Conservation (phyloP, 148 eudicot genomes). For the Rhododendron molle region DNA sequence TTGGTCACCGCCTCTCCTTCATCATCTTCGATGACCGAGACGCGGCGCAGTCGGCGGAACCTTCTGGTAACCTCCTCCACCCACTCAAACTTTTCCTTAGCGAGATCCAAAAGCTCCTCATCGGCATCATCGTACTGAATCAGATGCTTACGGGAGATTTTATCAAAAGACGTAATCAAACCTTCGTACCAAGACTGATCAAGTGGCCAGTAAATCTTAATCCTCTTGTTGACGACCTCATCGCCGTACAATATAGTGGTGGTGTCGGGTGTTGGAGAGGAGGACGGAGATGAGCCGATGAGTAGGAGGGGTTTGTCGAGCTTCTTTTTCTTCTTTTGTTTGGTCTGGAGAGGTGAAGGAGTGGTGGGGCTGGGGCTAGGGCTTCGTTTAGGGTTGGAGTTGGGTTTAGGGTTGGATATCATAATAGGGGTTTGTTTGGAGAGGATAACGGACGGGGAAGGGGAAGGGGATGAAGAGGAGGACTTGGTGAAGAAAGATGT, state of each 20-base stretch:
- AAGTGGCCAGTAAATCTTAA: conserved; percentile 88
- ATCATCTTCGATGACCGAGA: conserved; percentile 46
- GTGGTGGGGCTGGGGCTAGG: conserved; percentile 45
- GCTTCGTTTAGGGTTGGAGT: conserved; percentile 14
- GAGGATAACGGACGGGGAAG: conserved; percentile 23
- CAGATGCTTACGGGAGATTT: conserved; percentile 54
- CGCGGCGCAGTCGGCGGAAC: conserved; percentile 54
- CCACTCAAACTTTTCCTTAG: conserved; percentile 72
- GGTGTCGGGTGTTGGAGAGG: conserved; percentile 14
- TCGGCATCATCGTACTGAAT: conserved; percentile 80
- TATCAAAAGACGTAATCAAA: conserved; percentile 55
- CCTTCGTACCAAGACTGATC: conserved; percentile 87
- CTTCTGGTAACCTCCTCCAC: conserved; percentile 35
- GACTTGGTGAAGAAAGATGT: conserved; percentile 71
- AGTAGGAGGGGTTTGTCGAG: conserved; percentile 52
- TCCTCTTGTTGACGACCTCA: conserved; percentile 49
- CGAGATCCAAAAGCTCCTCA: conserved; percentile 66
- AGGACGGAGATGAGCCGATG: conserved; percentile 29
- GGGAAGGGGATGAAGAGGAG: conserved; percentile 24
- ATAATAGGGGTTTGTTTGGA: conserved; percentile 37
- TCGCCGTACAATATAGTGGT: conserved; percentile 25
- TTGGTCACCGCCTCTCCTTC: conserved; percentile 19
- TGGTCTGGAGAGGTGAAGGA: conserved; percentile 54
- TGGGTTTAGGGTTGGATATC: conserved; percentile 25
- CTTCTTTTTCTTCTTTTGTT: conserved; percentile 43